These are phyloP conservation scores for Fusarium goolgardi DNA, from an alignment of 2,329 filamentous ascomycete species.

Conservation along the genomic window DNA sequence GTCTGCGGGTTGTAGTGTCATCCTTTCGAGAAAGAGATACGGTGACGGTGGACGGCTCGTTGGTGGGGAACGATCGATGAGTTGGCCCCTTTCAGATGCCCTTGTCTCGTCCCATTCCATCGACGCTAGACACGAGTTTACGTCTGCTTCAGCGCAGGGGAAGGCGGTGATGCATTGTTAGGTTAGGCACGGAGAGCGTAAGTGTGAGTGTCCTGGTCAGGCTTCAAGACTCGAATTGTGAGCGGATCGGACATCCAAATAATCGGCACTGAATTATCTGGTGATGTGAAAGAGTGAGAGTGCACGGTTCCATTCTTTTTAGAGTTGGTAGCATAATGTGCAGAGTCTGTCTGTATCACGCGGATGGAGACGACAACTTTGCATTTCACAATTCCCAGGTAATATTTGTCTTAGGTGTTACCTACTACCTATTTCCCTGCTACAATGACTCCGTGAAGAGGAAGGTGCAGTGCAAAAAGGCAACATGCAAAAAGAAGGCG, in stretches of 20 bases:
- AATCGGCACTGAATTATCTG: constrained; percentile 12
- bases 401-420: neutral
- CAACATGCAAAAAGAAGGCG: constrained; percentile 15
- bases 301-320: constrained; percentile 14
- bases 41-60: constrained; percentile 46
- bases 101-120: constrained; percentile 47
- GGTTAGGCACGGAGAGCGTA: constrained; percentile 44
- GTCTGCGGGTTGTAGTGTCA: constrained; percentile 43
- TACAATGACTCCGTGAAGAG: neutral
- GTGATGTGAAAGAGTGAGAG: constrained; percentile 23
- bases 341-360: constrained; percentile 26
- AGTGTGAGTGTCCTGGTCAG: constrained; percentile 36
- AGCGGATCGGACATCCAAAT: constrained; percentile 20
- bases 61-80: constrained; percentile 48
- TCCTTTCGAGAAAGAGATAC: constrained; percentile 45
- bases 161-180: constrained; percentile 48
- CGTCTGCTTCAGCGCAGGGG: constrained; percentile 41
- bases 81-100: constrained; percentile 47
- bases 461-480: constrained; percentile 9
- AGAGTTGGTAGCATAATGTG: constrained; percentile 8
- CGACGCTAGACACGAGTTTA: constrained; percentile 44
- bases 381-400: neutral
- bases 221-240: constrained; percentile 38
- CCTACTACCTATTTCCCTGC: too few relatives aligned
- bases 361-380: constrained; percentile 5